Base-by-base conservation (phyloP, 1,284 basidiomycete species). In the Garcileccinum viscosum region DNA sequence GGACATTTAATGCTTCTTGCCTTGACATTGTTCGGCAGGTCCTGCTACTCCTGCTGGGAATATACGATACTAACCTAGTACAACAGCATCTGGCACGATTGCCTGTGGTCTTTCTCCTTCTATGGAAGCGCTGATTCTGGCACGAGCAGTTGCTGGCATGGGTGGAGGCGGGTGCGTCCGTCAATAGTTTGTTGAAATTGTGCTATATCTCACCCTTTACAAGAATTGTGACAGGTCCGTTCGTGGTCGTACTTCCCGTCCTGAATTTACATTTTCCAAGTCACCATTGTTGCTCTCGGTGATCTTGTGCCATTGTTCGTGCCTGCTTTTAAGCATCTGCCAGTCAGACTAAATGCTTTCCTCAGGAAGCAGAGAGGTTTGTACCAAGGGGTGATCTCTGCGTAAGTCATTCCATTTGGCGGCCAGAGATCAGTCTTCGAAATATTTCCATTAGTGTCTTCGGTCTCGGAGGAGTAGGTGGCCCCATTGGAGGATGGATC, bases 131-230 rank as follows among this genome's bases (percentile, higher is more conserved):
- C 85, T 97, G 66, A 95, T 97, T 71, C 85, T 86, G 67, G 93
- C 94, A 63, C 89, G 95, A 24, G 91, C 93, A 17, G 80, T 96
- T 56, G 95, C 95, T 44, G 95, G 95, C 61, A 94, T 96, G 89
- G 95, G 95, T 67, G 95, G 95, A 69, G 94, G 95, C 79, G 95
- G 94, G 88, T 93, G 87, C 79, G 96, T 66, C 93, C 94, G 40
- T 80, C 96, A 89, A 95, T 74, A 83, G 92, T n/a, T n/a, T n/a
- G n/a, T n/a, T n/a, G n/a, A n/a, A n/a, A n/a, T n/a, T n/a, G n/a
- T n/a, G n/a, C n/a, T n/a, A n/a, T n/a, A n/a, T n/a, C n/a, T n/a
- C n/a, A n/a, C n/a, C n/a, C n/a, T n/a, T n/a, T n/a, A n/a, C n/a
- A n/a, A n/a, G n/a, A n/a, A n/a, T n/a, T n/a, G n/a, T n/a, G n/a